phyloP scores from a whole-genome alignment of 306 rosid genomes.

The Prunus salicina region DNA sequence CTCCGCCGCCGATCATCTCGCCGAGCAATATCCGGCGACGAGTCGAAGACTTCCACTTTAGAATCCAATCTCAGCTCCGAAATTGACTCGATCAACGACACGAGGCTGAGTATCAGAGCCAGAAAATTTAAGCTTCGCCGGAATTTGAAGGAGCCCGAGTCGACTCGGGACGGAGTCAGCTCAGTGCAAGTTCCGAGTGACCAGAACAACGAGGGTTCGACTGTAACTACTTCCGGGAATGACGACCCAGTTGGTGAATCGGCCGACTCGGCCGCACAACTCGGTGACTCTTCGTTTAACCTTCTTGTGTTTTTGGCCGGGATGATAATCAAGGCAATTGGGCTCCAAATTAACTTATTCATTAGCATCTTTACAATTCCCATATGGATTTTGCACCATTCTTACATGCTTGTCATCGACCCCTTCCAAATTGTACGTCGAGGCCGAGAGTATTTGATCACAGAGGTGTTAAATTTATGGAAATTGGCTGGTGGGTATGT shows the following conservation, averaged over 20 bases:
- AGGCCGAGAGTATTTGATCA: slow-evolving; percentile 27
- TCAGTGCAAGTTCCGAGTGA: slow-evolving; percentile 23
- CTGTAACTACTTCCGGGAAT: slow-evolving; percentile 42
- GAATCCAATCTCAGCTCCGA: slow-evolving; percentile 24
- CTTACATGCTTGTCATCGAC: slow-evolving; percentile 45
- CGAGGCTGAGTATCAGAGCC: slow-evolving; percentile 21
- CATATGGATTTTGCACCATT: slow-evolving; percentile 28
- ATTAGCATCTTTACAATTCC: slow-evolving; percentile 48
- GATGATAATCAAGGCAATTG: slow-evolving; percentile 53
- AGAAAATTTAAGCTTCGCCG: slow-evolving; percentile 7
- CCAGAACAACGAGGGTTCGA: slow-evolving; percentile 40
- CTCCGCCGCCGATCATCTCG: slow-evolving; percentile 42
- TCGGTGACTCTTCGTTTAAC: slow-evolving; percentile 37
- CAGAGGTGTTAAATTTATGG: slow-evolving; percentile 23
- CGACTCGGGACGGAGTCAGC: slow-evolving; percentile 14
- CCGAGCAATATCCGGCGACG: slow-evolving; percentile 14
- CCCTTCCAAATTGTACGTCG: slow-evolving; percentile 49
- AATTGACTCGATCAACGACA: slow-evolving; percentile 10
- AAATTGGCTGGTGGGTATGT: slow-evolving; percentile 12
- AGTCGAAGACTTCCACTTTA: slow-evolving; percentile 11
- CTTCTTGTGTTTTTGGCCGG: slow-evolving; percentile 41
- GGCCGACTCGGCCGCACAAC: slow-evolving; percentile 33
- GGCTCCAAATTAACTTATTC: slow-evolving; percentile 49
- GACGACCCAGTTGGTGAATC: slow-evolving; percentile 24
- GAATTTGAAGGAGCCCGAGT: slow-evolving; percentile 28